Base-by-base conservation (phyloP, 2,329 filamentous ascomycete species). In the Metarhizium rileyi region DNA sequence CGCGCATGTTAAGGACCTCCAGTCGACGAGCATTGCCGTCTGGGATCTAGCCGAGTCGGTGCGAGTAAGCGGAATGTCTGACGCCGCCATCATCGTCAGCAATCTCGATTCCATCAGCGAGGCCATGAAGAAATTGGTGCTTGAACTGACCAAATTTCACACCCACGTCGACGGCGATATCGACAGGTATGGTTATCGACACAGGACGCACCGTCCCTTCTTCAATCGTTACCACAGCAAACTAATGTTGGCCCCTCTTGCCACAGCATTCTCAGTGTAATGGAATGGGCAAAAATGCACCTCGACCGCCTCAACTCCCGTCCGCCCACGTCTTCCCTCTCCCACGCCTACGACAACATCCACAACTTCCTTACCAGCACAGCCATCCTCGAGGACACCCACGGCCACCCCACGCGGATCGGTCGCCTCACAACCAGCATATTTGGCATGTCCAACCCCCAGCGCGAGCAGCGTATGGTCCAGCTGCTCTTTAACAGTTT, bases 21-120 rank as follows among this genome's bases (percentile, higher is more conserved):
- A 95, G 66, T 89, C 93, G 49, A 95, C 90, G 0, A 88, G 90
- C 41, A 84, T 95, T 28, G 91, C 91, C 1, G 90, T 97, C 25
- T 95, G 90, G 87, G 91, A 97, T 64, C 76, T 97, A 5, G 86
- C 89, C 51, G 91, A 96, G 74, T 94, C 86, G 56, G 86, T 96
- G 50, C 81, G 90, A 46, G 82, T 80, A 5, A 90, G 89, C 52
- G 95, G 95, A 64, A 90, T 96, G 86, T 90, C 87, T 14, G 90
- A 88, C 42, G 90, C 87, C 7, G 83, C 84, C 1, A 83, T 89
- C 57, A 95, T 97, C 55, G 89, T 94, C 40, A 77, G 81, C 57
- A 87, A 90, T 60, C 76, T 97, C 3, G 90, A 96, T 64, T 85
- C 86, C 50, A 73, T 96, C 35, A 90, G 87, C 55, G 89, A 95